Conservation (phyloP, 2,329 filamentous ascomycete species). For the Pyricularia pennisetigena region DNA sequence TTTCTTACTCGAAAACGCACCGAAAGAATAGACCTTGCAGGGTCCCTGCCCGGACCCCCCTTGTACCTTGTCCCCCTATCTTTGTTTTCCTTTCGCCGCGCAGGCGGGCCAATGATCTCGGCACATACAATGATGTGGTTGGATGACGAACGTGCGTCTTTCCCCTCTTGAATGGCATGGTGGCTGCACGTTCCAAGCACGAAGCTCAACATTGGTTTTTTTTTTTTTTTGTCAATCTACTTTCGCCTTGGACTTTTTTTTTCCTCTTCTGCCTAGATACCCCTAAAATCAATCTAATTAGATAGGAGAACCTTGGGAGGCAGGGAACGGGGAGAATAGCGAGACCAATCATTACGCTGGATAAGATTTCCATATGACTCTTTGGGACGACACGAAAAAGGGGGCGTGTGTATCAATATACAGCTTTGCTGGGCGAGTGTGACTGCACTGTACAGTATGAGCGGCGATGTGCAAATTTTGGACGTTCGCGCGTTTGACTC, state of each 20-base stretch:
- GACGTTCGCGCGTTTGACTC: neutral
- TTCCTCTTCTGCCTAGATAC: neutral
- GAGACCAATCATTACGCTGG: neutral
- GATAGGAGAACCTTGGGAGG: too few species aligned
- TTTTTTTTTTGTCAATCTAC: neutral
- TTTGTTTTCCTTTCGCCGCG: neutral
- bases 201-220: neutral
- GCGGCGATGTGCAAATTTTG: neutral
- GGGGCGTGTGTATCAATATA: neutral
- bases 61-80: neutral
- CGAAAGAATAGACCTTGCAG: neutral
- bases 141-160: neutral
- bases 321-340: neutral
- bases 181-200: neutral
- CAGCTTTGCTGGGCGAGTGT: neutral
- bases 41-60: neutral
- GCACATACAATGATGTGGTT: neutral
- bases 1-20: neutral
- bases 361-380: neutral
- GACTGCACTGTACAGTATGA: neutral
- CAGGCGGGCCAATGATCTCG: neutral
- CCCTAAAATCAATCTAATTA: too few species aligned
- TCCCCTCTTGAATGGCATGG: neutral
- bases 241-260: too few species aligned
- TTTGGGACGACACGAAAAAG: neutral